A percentile compares a stretch with the other conserved stretches of the same genome.
Conservation (phyloP, 2,329 filamentous ascomycete species). For the Neopestalotiopsis sp. region DNA sequence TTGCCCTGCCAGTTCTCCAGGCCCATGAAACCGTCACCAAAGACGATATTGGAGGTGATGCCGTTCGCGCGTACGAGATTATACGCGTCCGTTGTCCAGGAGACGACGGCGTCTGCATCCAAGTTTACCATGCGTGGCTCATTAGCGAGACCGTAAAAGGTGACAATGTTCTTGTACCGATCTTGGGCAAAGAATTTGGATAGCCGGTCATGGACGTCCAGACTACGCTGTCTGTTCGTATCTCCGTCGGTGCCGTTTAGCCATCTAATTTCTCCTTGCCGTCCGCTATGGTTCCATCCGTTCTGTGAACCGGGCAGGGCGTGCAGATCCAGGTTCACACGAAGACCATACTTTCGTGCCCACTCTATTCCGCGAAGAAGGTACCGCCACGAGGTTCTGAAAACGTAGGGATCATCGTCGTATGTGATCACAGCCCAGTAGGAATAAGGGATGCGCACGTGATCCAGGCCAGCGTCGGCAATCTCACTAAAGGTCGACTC, state of each 20-base stretch:
- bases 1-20: conserved; percentile 89
- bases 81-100: conserved; percentile 81
- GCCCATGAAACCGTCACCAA: conserved; percentile 95
- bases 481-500: conserved; percentile 87
- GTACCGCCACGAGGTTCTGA: conserved; percentile 90
- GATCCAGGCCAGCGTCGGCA: conserved; percentile 85
- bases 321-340: conserved; percentile 92
- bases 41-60: conserved; percentile 74
- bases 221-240: conserved; percentile 78
- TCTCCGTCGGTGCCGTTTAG: conserved; percentile 86
- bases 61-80: conserved; percentile 78
- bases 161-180: conserved; percentile 89
- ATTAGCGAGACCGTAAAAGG: conserved; percentile 93
- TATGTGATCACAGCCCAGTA: conserved; percentile 95
- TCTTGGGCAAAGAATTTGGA: conserved; percentile 92
- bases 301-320: conserved; percentile 93
- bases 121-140: conserved; percentile 89
- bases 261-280: conserved; percentile 82
- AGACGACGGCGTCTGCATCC: conserved; percentile 67
- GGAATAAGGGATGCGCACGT: conserved; percentile 93
- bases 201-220: conserved; percentile 86
- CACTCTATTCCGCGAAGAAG: conserved; percentile 92
- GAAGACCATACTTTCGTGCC: conserved; percentile 87
- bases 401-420: conserved; percentile 84
- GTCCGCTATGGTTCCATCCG: conserved; percentile 95